phyloP scores from a whole-genome alignment of 164 flowering plant species.

The Vitis rupestris region DNA sequence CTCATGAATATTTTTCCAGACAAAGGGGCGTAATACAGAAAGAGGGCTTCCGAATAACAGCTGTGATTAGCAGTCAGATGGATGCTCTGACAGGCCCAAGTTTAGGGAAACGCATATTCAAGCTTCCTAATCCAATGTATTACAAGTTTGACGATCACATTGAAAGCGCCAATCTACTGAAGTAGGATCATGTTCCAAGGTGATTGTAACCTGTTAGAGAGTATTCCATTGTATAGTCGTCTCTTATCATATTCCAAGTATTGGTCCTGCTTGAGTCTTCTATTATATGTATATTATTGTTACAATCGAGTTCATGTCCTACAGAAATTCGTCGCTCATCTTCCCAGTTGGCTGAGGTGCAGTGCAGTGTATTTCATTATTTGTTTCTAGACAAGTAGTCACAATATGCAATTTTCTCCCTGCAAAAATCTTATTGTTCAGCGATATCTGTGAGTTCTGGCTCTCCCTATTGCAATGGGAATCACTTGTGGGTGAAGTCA shows the following conservation, averaged over 20 bases:
- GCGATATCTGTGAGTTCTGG: too few relatives aligned
- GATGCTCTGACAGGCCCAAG: constrained; percentile 48
- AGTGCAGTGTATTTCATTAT: background rate
- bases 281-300: background rate
- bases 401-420: too few relatives aligned
- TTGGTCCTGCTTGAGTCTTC: background rate
- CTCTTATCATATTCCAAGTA: too few relatives aligned
- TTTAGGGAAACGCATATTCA: constrained; percentile 44
- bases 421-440: too few relatives aligned
- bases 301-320: background rate
- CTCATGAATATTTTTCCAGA: constrained; percentile 36
- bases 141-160: constrained; percentile 13
- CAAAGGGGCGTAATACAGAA: constrained; percentile 32
- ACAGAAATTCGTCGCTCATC: background rate
- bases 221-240: background rate
- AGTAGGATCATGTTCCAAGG: constrained; percentile 5
- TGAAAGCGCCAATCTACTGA: background rate
- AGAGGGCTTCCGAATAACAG: constrained; percentile 41
- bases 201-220: background rate
- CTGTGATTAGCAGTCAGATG: constrained; percentile 60
- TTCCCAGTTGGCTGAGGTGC: background rate
- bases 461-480: too few relatives aligned
- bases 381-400: too few relatives aligned
- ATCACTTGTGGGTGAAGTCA: too few relatives aligned
- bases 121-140: constrained; percentile 48